Evolutionary conservation across 192 early-diverging fungal genomes (phyloP), one percentile per base, ranked within the genome.

Genomic region (Coemansia sp.): DNA sequence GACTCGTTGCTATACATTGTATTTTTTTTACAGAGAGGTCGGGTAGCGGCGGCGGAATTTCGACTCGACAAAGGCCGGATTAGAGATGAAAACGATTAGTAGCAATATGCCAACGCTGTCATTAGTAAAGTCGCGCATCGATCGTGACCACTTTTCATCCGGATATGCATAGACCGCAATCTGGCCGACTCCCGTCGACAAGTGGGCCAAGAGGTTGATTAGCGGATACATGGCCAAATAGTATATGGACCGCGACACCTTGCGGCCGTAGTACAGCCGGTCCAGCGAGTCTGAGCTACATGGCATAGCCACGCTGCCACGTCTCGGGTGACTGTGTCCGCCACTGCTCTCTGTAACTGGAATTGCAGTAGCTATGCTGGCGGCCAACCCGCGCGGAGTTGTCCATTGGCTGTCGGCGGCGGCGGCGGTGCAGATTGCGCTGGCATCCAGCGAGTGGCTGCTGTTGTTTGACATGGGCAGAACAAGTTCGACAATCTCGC

Each of bases 241-340:
- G 31, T 77, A 77, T 11, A 77, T 77, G 9, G 74, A 77, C 26
- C 74, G 67, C 22, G 74, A 70, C 19, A 77, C 74, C 51, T 66
- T 70, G 56, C 74, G 74, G 27, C 74, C 74, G 35, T 77, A 77
- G 53, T 77, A 77, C 23, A 77, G 54, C 13, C 74, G 66, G 38
- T 77, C 74, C 10, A 77, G 56, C 13, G 67, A 70, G 35, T 77
- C 74, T 0, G 74, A 67, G 27, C 74, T 66, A 36, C 56, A 51
- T 13, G 70, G 58, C 17, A 53, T 34, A 7, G 41, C 25, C 35
- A 21, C 40, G 36, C 59, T 62, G 6, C 51, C 59, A 1, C 51
- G 41, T 10, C 58, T 38, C n/a, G n/a, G 23, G 7, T 31, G 29
- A 13, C 33, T 9, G 23, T 45, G 29, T 6, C 29, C 10, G 9